phyloP scores from a whole-genome alignment of 2,329 filamentous ascomycete species.

The Scytalidium sp. region DNA sequence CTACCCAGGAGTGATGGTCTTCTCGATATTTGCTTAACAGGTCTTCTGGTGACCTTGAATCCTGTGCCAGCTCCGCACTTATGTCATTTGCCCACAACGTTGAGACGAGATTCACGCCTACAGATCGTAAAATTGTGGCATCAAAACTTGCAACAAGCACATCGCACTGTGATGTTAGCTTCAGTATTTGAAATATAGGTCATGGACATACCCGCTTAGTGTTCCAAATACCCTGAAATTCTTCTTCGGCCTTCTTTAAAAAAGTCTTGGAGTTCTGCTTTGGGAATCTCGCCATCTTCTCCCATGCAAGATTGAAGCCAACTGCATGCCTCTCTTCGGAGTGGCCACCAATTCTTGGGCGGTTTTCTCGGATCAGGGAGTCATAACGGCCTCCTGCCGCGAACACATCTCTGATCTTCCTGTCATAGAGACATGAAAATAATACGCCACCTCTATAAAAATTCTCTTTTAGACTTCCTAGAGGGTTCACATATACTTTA shows the following conservation, averaged over 20 bases:
- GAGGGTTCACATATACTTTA: conserved; percentile 79
- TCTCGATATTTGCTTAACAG: conserved; percentile 73
- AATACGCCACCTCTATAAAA: conserved; percentile 85
- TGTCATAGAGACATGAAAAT: conserved; percentile 88
- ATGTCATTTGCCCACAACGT: conserved; percentile 81
- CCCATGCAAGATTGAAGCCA: conserved; percentile 88
- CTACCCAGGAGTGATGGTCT: conserved; percentile 79
- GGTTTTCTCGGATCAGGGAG: conserved; percentile 78
- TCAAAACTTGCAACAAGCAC: conserved; percentile 90
- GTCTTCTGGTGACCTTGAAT: conserved; percentile 76
- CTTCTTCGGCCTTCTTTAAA: conserved; percentile 68
- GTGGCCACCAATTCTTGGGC: conserved; percentile 62
- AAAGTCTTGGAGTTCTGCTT: conserved; percentile 51
- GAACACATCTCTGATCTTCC: conserved; percentile 79
- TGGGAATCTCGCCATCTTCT: conserved; percentile 59
- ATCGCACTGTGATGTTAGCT: conserved; percentile 61
- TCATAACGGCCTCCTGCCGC: conserved; percentile 95
- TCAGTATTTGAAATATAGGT: background rate
- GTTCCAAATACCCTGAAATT: conserved; percentile 56
- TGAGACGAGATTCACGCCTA: conserved; percentile 73
- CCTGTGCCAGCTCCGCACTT: conserved; percentile 81
- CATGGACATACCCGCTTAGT: conserved; percentile 61
- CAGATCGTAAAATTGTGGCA: conserved; percentile 67
- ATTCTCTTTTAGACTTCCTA: conserved; percentile 85
- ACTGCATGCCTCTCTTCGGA: conserved; percentile 75